These are phyloP conservation scores for Hypoxylon sp. DNA, from an alignment of 2,329 filamentous ascomycete species.

Conservation along the genomic window DNA sequence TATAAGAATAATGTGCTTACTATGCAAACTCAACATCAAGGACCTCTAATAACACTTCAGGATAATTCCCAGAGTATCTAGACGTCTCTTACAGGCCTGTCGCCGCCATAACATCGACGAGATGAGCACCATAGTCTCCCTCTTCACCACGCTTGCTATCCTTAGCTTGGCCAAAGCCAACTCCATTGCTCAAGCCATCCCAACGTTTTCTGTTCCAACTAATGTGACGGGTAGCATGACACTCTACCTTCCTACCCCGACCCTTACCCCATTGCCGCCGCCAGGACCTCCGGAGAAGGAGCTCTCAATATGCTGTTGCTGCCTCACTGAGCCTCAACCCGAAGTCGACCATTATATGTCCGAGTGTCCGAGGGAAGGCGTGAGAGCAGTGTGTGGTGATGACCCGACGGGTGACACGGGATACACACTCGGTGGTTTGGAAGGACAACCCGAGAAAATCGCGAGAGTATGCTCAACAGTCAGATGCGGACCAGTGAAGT, in stretches of 20 bases:
- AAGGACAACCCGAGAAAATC: constrained; percentile 24
- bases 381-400: constrained; percentile 12
- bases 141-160: neutral
- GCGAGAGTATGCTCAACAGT: constrained; percentile 13
- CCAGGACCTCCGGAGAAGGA: constrained; percentile 1
- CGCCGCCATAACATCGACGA: neutral
- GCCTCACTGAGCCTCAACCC: neutral
- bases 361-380: constrained; percentile 15
- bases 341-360: constrained; percentile 8
- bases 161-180: constrained; percentile 13
- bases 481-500: constrained; percentile 1
- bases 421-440: constrained; percentile 19
- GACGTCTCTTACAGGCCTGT: neutral
- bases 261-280: neutral
- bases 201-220: neutral
- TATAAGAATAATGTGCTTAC: neutral
- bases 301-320: constrained; percentile 21
- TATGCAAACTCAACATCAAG: neutral
- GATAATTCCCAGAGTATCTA: neutral
- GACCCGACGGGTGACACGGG: constrained; percentile 1
- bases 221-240: constrained; percentile 22
- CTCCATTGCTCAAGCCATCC: constrained; percentile 1
- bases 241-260: constrained; percentile 3
- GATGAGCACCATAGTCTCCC: constrained; percentile 12
- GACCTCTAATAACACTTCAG: neutral